Base-by-base conservation (phyloP, 192 early-diverging fungal species). In the Coemansia sp. region DNA sequence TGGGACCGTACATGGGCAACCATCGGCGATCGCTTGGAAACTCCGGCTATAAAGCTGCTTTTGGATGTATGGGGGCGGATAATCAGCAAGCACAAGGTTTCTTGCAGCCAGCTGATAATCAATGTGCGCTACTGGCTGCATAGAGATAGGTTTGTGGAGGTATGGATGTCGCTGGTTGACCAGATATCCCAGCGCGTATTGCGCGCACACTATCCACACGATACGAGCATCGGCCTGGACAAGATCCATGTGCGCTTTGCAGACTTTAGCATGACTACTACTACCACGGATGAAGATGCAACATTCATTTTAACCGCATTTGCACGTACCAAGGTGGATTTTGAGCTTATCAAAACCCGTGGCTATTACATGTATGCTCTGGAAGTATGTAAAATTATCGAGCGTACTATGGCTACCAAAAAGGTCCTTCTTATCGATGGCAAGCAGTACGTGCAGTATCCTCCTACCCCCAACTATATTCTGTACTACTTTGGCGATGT, bases 1-100 rank as follows among this genome's bases (percentile, higher is more conserved):
- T 78, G 74, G 74, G 68, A 78, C 14, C 51, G 46, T 42, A 78
- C 74, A 0, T 78, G 74, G 74, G 64, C 51, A 0, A 78, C 56
- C 2, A 63, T 78, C 9, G 74, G 74, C 45, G 68, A 78, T 20
- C 63, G 68, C 18, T 68, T 78, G 14, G 74, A 78, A 37, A 42
- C 43, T 33, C 55, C 28, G 6, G 74, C 60, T 9, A 56, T 78
- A 39, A 70, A 78, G 47, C 64, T 78, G 14, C 53, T 57, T 5
- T 51, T 70, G 15, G 74, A 70, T 16, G 61, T 78, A 6, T 70
- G 74, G 74, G 56, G 63, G 35, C 55, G 64, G 6, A 36, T 61
- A 26, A 58, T 52, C 42, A 8, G 37, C 37, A 16, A 53, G 33
- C 44, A 62, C 46, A 50, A 14, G 11, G 37, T 41, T 7, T 18